phyloP scores from a whole-genome alignment of 495 filamentous ascomycete species.

The Xylaria flabelliformis region DNA sequence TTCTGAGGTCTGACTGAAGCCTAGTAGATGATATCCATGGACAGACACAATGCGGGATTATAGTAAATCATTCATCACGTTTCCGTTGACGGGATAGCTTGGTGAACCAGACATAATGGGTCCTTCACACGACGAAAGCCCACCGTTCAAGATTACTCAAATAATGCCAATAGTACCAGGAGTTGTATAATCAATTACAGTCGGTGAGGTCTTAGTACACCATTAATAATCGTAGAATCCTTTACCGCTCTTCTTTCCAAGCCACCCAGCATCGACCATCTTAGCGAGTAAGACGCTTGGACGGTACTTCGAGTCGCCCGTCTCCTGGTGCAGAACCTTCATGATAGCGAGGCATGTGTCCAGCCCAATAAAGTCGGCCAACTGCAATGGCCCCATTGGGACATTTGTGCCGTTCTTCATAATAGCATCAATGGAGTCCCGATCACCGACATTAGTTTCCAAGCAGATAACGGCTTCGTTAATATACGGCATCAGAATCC shows the following conservation, averaged over 20 bases:
- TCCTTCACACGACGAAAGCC: not conserved
- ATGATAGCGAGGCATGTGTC: conserved; percentile 98
- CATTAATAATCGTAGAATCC: conserved; percentile 87
- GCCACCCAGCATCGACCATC: conserved; percentile 98
- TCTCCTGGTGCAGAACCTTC: conserved; percentile 91
- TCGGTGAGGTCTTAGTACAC: not conserved
- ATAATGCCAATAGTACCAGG: not conserved
- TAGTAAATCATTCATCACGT: not conserved
- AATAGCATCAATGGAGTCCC: conserved; percentile 91
- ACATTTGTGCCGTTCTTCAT: conserved; percentile 99
- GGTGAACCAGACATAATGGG: not conserved
- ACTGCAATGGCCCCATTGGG: conserved; percentile 92
- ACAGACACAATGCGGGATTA: not conserved
- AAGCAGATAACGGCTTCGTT: conserved; percentile 98
- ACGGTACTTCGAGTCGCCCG: conserved; percentile 93
- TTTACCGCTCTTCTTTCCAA: conserved; percentile 96
- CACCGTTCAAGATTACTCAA: not conserved
- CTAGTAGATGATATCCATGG: not conserved
- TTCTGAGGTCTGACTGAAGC: not conserved
- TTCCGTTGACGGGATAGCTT: not conserved
- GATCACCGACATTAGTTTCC: conserved; percentile 86
- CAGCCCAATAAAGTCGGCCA: conserved; percentile 97
- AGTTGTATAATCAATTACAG: not conserved
- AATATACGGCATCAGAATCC: conserved; percentile 99
- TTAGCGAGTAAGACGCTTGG: conserved; percentile 83